phyloP scores from a whole-genome alignment of 176 grass and related monocot genomes.

The Otatea glauca region DNA sequence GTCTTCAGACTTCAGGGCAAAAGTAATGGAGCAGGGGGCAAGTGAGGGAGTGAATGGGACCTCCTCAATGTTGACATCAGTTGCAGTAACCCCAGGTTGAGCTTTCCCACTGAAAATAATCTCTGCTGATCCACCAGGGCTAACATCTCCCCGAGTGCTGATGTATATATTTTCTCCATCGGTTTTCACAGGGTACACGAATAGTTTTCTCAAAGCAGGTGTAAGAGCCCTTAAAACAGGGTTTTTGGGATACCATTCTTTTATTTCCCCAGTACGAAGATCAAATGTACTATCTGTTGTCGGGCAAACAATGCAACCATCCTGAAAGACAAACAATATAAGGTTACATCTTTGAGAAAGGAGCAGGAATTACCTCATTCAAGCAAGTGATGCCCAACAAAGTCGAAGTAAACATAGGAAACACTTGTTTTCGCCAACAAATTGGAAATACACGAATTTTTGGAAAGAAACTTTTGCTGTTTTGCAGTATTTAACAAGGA shows the following conservation, averaged over 20 bases:
- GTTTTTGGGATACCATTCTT: slow-evolving; percentile 98
- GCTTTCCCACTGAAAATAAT: slow-evolving; percentile 92
- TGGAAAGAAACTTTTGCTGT: neutral
- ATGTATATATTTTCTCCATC: slow-evolving; percentile 88
- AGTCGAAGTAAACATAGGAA: neutral
- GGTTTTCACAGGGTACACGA: slow-evolving; percentile 71
- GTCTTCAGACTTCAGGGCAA: neutral
- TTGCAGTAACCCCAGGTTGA: slow-evolving; percentile 81
- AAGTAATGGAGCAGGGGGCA: neutral
- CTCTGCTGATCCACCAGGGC: slow-evolving; percentile 69
- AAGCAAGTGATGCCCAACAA: neutral
- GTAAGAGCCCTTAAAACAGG: slow-evolving; percentile 90
- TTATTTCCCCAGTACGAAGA: slow-evolving; percentile 82
- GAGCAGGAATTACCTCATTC: neutral
- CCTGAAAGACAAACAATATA: slow-evolving; percentile 56
- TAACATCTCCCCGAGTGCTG: slow-evolving; percentile 57
- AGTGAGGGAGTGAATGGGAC: slow-evolving; percentile 30
- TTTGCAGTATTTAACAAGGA: too few relatives aligned
- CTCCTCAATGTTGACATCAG: slow-evolving; percentile 98
- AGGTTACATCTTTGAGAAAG: neutral
- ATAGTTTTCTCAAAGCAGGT: slow-evolving; percentile 78
- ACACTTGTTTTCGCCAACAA: neutral
- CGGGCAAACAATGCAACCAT: slow-evolving; percentile 91
- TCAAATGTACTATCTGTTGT: slow-evolving; percentile 96
- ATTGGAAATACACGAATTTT: neutral